Evolutionary conservation across 2,329 filamentous ascomycete genomes (phyloP), one percentile per base, ranked within the genome.

Genomic region (Ustulina deusta): DNA sequence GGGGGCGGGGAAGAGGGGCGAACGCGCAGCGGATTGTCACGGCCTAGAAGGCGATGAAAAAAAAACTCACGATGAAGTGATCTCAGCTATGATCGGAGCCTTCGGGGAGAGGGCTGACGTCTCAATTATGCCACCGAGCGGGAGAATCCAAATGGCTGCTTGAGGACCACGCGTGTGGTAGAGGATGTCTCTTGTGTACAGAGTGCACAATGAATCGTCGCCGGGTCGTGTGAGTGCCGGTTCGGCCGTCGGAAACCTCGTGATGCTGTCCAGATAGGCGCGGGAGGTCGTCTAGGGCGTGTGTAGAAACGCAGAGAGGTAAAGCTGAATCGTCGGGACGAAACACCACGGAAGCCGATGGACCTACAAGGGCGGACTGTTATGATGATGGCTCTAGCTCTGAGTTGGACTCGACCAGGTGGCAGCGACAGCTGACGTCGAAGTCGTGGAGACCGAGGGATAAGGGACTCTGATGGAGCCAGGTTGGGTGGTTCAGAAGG

Each of bases 1-100:
- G 63, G 40, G 74, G 72, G 74, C 74, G 74, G 74, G 74, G 74
- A 76, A 76, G 74, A 76, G 74, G 73, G 74, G 74, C 64, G 61
- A 67, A 69, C 32, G 52, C 49, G 65, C 52, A 63, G 71, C 71
- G 74, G 73, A 74, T 72, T 73, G 69, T 73, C 69, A 66, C 70
- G 72, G 42, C 58, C 60, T 27, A 52, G 27, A 55, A 34, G 55
- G 38, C 29, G 9, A 61, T 42, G 34, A 68, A 70, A 70, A 69
- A 68, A 70, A 70, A 69, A 72, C 71, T 72, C 58, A 71, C 71
- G 44, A 57, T 54, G 69, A 72, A 71, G 69, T 36, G 71, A 72
- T 70, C 69, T 70, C 69, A 72, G 61, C 71, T 64, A 67, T 52
- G 59, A 59, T 51, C 42, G 52, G 63, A 69, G 69, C 69, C 68